Percentiles rank a stretch among this genome's conserved stretches.
phyloP scores from a whole-genome alignment of 371 early-diverging fungal genomes.

The Rhizomucor pusillus region DNA sequence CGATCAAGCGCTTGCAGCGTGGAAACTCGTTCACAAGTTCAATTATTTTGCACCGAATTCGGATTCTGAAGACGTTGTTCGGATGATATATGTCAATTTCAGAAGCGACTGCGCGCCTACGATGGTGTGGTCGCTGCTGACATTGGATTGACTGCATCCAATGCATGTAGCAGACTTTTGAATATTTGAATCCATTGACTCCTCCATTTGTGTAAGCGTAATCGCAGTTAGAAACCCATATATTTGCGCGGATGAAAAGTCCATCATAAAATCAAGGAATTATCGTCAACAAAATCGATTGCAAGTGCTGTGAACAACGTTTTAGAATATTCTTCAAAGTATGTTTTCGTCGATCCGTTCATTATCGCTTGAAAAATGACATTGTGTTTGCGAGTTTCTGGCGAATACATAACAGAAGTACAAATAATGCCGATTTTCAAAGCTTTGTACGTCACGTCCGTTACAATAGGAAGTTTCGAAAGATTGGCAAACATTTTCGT shows the following conservation, averaged over 20 bases:
- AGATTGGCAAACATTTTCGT: neutral
- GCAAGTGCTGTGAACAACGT: neutral
- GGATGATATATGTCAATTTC: no score
- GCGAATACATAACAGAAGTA: neutral
- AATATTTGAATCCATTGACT: constrained; percentile 1
- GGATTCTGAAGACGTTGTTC: no score
- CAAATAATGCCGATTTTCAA: neutral
- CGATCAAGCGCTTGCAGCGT: no score
- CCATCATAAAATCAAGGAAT: neutral
- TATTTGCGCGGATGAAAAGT: constrained; percentile 2
- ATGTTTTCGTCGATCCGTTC: neutral
- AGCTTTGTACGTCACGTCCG: constrained; percentile 3
- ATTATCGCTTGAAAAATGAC: constrained; percentile 1
- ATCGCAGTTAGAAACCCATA: neutral
- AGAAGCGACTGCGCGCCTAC: no score
- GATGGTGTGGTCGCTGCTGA: constrained; percentile 1
- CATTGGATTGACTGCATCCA: constrained; percentile 13
- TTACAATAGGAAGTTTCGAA: neutral
- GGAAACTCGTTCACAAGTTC: no score
- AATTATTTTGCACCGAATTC: no score
- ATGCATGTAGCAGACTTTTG: constrained; percentile 11
- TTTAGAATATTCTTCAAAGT: constrained; percentile 1
- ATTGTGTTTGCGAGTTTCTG: neutral
- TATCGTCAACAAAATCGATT: neutral
- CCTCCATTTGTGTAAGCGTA: neutral